Evolutionary conservation across 768 basidiomycete genomes (phyloP).

Genomic region (Serendipita sp.): DNA sequence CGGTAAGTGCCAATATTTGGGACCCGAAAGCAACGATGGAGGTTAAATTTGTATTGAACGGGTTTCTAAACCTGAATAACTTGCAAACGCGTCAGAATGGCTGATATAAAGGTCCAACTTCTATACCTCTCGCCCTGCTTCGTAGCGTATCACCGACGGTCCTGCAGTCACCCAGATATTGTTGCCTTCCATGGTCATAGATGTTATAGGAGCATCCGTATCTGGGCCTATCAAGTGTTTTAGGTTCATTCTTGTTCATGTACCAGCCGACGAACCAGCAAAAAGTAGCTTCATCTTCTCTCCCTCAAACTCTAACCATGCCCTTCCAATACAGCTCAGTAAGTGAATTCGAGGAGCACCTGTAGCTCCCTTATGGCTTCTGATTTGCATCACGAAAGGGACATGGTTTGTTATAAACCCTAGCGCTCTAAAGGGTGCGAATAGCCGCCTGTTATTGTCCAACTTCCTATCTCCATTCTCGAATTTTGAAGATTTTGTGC

Average conservation of each 20-base stretch:
- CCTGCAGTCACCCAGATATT: constrained; percentile 73
- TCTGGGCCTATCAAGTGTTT: constrained; percentile 52
- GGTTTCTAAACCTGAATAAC: constrained; percentile 48
- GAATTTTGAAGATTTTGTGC: not conserved
- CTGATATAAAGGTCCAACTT: not conserved
- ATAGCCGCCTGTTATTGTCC: constrained; percentile 27
- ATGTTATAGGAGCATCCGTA: constrained; percentile 51
- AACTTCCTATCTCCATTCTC: not conserved
- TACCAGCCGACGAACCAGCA: constrained; percentile 50
- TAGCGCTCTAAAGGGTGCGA: constrained; percentile 90
- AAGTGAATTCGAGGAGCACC: constrained; percentile 73
- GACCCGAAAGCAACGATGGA: constrained; percentile 68
- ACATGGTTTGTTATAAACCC: constrained; percentile 85
- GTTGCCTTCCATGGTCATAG: constrained; percentile 70
- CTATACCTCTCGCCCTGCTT: constrained; percentile 74
- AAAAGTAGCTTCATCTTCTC: constrained; percentile 85
- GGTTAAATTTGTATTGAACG: constrained; percentile 41
- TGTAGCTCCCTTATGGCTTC: constrained; percentile 69
- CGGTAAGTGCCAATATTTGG: constrained; percentile 62
- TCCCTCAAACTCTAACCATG: constrained; percentile 96
- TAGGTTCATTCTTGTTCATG: not conserved
- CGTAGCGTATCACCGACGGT: constrained; percentile 52
- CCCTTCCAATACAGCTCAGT: constrained; percentile 70
- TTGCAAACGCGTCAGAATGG: constrained; percentile 16
- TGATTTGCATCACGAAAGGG: constrained; percentile 75